Conservation (phyloP, 2,329 filamentous ascomycete genomes). For the Microdochium bolleyi region DNA sequence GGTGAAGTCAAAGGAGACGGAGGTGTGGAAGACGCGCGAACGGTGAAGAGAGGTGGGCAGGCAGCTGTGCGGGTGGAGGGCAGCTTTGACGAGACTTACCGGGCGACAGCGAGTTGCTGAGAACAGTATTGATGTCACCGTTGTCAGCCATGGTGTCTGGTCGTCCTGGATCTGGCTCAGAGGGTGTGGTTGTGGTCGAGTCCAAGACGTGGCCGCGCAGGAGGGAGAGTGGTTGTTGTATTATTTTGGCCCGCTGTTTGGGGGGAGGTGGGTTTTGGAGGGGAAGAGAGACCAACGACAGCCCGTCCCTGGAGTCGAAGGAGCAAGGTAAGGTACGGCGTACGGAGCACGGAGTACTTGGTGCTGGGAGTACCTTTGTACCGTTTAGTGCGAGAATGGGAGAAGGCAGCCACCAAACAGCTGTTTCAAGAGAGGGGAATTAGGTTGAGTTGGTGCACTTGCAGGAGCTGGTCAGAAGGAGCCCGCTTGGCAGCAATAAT, state of each 20-base stretch:
- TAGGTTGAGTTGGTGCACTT: not conserved
- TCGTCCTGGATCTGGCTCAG: constrained; percentile 6
- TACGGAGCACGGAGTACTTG: not conserved
- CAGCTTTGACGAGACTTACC: constrained; percentile 49
- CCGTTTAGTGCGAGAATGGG: not conserved
- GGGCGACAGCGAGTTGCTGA: constrained; percentile 91
- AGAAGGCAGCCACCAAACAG: not conserved
- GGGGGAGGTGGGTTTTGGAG: not conserved
- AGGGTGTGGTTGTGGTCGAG: not conserved
- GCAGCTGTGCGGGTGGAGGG: constrained; percentile 1
- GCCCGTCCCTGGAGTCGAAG: not conserved
- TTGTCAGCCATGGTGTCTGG: constrained; percentile 56
- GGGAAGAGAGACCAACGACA: not conserved
- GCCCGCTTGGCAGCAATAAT: not conserved
- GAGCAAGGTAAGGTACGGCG: not conserved
- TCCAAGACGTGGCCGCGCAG: not conserved
- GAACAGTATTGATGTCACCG: constrained; percentile 91
- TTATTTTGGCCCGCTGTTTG: constrained; percentile 1
- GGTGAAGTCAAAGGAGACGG: constrained; percentile 11
- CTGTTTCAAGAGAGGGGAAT: not conserved
- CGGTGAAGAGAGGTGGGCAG: constrained; percentile 4
- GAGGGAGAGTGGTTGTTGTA: not conserved
- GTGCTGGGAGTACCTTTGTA: not conserved
- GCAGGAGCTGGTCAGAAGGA: not conserved
- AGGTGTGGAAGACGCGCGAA: constrained; percentile 1